phyloP scores from a whole-genome alignment of 2,329 filamentous ascomycete genomes.

The Diaporthe aspalathi region DNA sequence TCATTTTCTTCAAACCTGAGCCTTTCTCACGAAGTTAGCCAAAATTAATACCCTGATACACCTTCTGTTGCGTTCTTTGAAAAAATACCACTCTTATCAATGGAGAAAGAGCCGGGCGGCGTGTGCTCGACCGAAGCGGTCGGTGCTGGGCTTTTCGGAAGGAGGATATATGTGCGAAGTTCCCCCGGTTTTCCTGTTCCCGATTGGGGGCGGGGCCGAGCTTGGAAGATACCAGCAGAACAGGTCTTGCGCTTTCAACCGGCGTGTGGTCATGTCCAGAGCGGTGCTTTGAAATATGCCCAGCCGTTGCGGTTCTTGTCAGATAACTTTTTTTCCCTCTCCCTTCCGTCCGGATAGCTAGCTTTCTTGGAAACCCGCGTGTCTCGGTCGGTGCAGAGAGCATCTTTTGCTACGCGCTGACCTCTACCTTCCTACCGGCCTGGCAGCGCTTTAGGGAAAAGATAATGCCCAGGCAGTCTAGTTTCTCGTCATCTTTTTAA shows the following conservation, averaged over 20 bases:
- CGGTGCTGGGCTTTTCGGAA: slow-evolving; percentile 36
- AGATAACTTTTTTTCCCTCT: background rate
- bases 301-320: slow-evolving; percentile 4
- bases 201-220: background rate
- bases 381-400: background rate
- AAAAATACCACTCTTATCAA: slow-evolving; percentile 10
- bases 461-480: slow-evolving; percentile 18
- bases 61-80: slow-evolving; percentile 1
- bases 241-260: background rate
- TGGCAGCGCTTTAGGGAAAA: slow-evolving; percentile 7
- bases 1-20: slow-evolving; percentile 31
- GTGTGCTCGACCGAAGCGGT: background rate
- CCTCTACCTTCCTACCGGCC: background rate
- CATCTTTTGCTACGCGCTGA: background rate
- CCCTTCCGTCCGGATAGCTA: slow-evolving; percentile 5
- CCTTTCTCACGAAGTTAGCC: slow-evolving; percentile 23
- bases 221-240: background rate
- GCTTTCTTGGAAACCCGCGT: slow-evolving; percentile 7
- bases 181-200: background rate
- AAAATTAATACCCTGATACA: slow-evolving; percentile 27
- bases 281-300: slow-evolving; percentile 11
- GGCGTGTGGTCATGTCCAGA: slow-evolving; percentile 15
- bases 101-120: slow-evolving; percentile 2
- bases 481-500: slow-evolving; percentile 8
- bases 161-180: slow-evolving; percentile 36